Conservation (phyloP, 345 rosid genomes). For the Eutrema japonicum region DNA sequence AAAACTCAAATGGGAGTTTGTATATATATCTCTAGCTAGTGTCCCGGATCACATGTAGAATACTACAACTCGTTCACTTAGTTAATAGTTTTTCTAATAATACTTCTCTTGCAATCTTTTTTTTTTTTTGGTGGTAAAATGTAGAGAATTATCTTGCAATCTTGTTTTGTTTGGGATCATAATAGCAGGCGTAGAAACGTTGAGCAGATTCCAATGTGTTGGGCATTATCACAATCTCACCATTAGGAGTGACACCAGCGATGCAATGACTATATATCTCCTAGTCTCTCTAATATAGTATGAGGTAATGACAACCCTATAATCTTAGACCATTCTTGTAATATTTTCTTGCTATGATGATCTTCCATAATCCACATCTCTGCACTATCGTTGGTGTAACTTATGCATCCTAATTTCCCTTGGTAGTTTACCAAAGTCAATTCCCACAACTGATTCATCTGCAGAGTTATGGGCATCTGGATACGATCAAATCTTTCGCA, state of each 20-base stretch:
- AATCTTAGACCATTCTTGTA: conserved; percentile 15
- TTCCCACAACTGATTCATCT: neutral
- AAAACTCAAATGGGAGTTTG: too few relatives aligned
- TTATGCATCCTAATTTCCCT: conserved; percentile 7
- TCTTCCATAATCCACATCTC: conserved; percentile 24
- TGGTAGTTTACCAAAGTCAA: conserved; percentile 8
- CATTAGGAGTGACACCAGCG: conserved; percentile 8
- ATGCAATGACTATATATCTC: neutral
- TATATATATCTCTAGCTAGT: too few relatives aligned
- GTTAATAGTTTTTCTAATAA: too few relatives aligned
- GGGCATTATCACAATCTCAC: conserved; percentile 30
- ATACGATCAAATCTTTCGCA: neutral
- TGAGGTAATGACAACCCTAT: neutral
- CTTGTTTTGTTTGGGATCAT: neutral
- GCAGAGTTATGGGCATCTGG: neutral
- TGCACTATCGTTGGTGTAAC: neutral
- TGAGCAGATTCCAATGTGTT: neutral
- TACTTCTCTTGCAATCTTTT: neutral
- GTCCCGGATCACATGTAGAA: too few relatives aligned
- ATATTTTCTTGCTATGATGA: neutral
- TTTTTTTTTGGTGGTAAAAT: too few relatives aligned
- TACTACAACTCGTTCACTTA: neutral
- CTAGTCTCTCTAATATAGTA: neutral
- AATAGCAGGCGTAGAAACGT: neutral
- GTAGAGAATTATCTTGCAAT: too few relatives aligned